Conservation (phyloP, 225 moss, liverwort and hornwort species). For the Pseudoscleropodium purum region DNA sequence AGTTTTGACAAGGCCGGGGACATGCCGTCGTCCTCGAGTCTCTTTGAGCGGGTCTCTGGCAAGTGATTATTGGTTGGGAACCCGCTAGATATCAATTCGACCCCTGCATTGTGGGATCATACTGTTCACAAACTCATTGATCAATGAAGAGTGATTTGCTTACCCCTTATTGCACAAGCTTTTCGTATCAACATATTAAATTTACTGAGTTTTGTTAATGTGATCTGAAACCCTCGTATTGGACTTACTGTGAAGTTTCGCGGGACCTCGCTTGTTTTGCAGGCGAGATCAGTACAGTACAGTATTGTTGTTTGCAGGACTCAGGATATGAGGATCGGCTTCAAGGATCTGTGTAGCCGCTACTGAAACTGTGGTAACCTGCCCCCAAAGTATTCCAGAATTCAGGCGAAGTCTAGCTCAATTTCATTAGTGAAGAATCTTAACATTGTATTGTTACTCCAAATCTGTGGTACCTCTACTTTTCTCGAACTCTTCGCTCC, state of each 20-base stretch:
- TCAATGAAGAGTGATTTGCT: not conserved
- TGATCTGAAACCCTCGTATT: not conserved
- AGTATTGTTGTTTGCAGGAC: not conserved
- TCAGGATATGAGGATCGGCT: not conserved
- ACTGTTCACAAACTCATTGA: not conserved
- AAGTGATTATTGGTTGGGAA: not conserved
- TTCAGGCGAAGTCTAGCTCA: not conserved
- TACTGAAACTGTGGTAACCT: not conserved
- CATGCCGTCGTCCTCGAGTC: not conserved
- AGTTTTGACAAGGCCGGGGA: conserved; percentile 4
- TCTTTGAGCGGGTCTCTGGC: not conserved
- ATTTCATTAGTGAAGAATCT: not conserved
- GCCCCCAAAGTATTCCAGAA: not conserved
- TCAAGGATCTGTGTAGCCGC: not conserved
- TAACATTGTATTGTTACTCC: not conserved
- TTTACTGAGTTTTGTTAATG: not conserved
- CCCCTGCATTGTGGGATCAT: conserved; percentile 9
- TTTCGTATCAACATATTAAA: not conserved
- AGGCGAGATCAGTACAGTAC: not conserved
- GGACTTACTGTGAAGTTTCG: not conserved
- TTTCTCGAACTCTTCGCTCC: not conserved
- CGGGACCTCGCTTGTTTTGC: not conserved
- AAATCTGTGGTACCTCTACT: not conserved
- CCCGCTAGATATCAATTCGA: not conserved
- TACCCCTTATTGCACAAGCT: not conserved